phyloP scores from a whole-genome alignment of 345 rosid species.

The Erodium maritimum region DNA sequence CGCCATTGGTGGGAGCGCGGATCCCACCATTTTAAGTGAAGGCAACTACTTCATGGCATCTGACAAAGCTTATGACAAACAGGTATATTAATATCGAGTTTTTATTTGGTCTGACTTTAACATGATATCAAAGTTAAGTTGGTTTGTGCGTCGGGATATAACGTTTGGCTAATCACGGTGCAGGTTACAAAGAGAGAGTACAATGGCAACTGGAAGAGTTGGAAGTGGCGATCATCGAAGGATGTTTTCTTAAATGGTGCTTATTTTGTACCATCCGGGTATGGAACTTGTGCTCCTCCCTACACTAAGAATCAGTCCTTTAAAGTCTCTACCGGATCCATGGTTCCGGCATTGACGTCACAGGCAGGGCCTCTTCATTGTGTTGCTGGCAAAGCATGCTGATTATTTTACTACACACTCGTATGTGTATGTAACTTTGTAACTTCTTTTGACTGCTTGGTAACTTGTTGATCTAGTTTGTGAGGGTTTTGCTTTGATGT shows the following conservation, averaged over 20 bases:
- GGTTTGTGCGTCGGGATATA: no score
- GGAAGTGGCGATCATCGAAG: constrained; percentile 81
- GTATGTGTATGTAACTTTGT: background rate
- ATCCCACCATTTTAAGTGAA: constrained; percentile 16
- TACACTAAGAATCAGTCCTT: constrained; percentile 45
- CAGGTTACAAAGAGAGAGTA: constrained; percentile 86
- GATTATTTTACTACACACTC: background rate
- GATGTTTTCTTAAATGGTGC: constrained; percentile 76
- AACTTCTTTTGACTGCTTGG: background rate
- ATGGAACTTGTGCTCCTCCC: constrained; percentile 45
- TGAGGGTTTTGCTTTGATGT: background rate
- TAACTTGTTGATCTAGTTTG: background rate
- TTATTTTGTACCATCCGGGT: constrained; percentile 76
- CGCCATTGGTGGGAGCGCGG: constrained; percentile 17
- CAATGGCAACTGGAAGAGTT: constrained; percentile 35
- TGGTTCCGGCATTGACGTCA: constrained; percentile 56
- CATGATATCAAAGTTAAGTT: no score
- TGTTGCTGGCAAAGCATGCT: constrained; percentile 25
- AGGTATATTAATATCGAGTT: constrained; percentile 7
- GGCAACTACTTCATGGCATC: constrained; percentile 13
- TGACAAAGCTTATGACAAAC: background rate
- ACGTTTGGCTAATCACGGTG: no score
- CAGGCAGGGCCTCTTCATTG: constrained; percentile 62
- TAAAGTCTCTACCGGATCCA: constrained; percentile 40
- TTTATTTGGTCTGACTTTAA: no score